Percentiles rank a stretch among this genome's conserved stretches.
Conservation (phyloP, 495 filamentous ascomycete species). For the Neurospora sublineolata region DNA sequence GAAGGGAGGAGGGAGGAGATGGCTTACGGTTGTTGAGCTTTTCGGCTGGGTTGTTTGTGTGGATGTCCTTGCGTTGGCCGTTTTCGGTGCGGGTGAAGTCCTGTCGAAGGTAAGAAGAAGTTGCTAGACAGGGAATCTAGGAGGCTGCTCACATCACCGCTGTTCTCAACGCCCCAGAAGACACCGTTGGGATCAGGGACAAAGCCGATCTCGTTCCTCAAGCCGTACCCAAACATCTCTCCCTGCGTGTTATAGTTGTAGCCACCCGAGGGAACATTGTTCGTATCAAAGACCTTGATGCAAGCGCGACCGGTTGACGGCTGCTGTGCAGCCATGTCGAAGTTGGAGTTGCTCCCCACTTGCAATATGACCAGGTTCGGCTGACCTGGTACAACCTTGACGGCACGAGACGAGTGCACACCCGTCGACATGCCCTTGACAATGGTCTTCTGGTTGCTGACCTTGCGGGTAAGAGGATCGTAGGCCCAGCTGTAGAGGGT, state of each 20-base stretch:
- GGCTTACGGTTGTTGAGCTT: constrained; percentile 56
- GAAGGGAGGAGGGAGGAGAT: not conserved
- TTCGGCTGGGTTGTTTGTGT: constrained; percentile 57
- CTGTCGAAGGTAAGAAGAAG: constrained; percentile 21
- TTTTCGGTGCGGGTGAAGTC: constrained; percentile 24
- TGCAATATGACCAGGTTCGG: constrained; percentile 43
- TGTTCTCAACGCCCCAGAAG: constrained; percentile 61
- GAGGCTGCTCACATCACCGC: constrained; percentile 44
- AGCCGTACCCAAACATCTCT: constrained; percentile 49
- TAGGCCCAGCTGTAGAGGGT: constrained; percentile 50
- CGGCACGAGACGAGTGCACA: constrained; percentile 50
- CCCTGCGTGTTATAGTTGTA: constrained; percentile 44
- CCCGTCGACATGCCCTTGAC: constrained; percentile 45
- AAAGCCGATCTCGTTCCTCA: constrained; percentile 59
- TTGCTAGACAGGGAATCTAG: constrained; percentile 18
- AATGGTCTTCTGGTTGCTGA: constrained; percentile 35
- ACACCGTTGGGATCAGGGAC: constrained; percentile 47
- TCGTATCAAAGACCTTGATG: constrained; percentile 52
- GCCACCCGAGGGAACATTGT: constrained; percentile 24
- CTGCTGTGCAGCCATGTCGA: constrained; percentile 39
- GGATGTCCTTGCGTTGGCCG: constrained; percentile 44
- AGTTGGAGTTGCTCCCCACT: constrained; percentile 48
- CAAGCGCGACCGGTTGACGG: constrained; percentile 44
- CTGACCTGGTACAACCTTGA: constrained; percentile 44
- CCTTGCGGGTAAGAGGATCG: constrained; percentile 33